Evolutionary conservation across 1,284 basidiomycete genomes (phyloP).

Genomic region (Prillingera fragicola): DNA sequence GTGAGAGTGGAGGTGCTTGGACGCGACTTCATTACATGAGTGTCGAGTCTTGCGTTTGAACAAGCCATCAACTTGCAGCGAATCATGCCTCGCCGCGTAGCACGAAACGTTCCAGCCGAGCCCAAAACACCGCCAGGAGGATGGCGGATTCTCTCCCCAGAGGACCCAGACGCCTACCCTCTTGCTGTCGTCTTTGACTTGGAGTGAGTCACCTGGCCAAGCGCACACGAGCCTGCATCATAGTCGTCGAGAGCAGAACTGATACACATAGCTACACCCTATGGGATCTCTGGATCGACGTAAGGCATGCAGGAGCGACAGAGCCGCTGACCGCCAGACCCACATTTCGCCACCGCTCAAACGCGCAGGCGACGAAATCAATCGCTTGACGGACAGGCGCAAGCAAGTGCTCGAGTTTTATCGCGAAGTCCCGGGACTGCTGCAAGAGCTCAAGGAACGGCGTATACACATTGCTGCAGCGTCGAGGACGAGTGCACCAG

Average conservation of each 20-base stretch:
- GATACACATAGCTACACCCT: slow-evolving; percentile 61
- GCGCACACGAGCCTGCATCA: background rate
- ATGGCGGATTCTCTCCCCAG: slow-evolving; percentile 18
- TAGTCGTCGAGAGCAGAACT: slow-evolving; percentile 5
- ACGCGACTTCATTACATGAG: too few species aligned
- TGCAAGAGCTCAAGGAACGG: slow-evolving; percentile 57
- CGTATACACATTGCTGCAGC: slow-evolving; percentile 65
- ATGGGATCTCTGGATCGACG: slow-evolving; percentile 79
- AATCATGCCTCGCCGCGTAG: too few species aligned
- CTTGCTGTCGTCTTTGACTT: slow-evolving; percentile 74
- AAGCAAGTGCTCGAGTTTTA: slow-evolving; percentile 63
- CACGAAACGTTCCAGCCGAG: too few species aligned
- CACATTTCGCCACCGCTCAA: slow-evolving; percentile 58
- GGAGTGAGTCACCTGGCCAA: slow-evolving; percentile 57
- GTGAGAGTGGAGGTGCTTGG: too few species aligned
- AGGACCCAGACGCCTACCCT: slow-evolving; percentile 52
- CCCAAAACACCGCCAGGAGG: slow-evolving; percentile 8
- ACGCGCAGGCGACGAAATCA: slow-evolving; percentile 55
- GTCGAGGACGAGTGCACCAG: slow-evolving; percentile 65
- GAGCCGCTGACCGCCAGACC: slow-evolving; percentile 21
- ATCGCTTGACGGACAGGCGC: slow-evolving; percentile 61
- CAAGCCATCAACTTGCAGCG: background rate
- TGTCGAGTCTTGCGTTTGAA: too few species aligned
- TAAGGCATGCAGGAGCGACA: slow-evolving; percentile 13
- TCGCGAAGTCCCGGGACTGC: slow-evolving; percentile 66